Conservation (phyloP, 495 filamentous ascomycete genomes). For the Tuber umbilicatum region DNA sequence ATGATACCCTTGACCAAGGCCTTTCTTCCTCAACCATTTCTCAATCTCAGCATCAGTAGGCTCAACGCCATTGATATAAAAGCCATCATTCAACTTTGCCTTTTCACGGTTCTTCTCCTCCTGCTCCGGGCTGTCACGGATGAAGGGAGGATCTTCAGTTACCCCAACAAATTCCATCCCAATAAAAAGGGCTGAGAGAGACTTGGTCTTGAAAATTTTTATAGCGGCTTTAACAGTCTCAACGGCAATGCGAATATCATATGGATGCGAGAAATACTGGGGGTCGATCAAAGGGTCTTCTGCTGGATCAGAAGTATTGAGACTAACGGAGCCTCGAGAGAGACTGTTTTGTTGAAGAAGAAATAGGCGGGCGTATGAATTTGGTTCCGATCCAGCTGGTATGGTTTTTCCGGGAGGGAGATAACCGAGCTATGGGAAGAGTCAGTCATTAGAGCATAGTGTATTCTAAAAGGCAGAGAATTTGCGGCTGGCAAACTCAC, state of each 20-base stretch:
- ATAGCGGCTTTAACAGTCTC: constrained; percentile 50
- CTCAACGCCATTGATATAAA: constrained; percentile 34
- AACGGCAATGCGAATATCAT: constrained; percentile 52
- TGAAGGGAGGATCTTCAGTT: constrained; percentile 31
- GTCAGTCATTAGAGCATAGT: neutral
- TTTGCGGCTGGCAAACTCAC: constrained; percentile 7
- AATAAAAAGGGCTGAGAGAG: constrained; percentile 46
- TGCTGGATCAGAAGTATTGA: constrained; percentile 52
- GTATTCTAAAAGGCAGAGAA: neutral
- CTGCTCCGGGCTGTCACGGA: constrained; percentile 20
- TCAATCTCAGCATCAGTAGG: constrained; percentile 31
- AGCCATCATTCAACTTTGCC: constrained; percentile 19
- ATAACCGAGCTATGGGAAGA: constrained; percentile 13
- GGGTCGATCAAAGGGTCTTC: constrained; percentile 55
- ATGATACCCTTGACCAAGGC: constrained; percentile 37
- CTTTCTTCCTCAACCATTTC: constrained; percentile 31
- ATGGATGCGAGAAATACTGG: constrained; percentile 52
- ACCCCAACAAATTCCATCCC: constrained; percentile 38
- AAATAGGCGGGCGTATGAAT: constrained; percentile 36
- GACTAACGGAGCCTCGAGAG: constrained; percentile 48
- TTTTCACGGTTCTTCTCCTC: constrained; percentile 22
- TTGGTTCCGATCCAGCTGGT: constrained; percentile 19
- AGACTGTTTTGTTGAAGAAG: constrained; percentile 36
- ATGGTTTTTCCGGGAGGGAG: constrained; percentile 31
- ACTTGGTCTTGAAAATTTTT: constrained; percentile 46